Base-by-base conservation (phyloP, 1,284 basidiomycete genomes). In the Mycena citricolor region DNA sequence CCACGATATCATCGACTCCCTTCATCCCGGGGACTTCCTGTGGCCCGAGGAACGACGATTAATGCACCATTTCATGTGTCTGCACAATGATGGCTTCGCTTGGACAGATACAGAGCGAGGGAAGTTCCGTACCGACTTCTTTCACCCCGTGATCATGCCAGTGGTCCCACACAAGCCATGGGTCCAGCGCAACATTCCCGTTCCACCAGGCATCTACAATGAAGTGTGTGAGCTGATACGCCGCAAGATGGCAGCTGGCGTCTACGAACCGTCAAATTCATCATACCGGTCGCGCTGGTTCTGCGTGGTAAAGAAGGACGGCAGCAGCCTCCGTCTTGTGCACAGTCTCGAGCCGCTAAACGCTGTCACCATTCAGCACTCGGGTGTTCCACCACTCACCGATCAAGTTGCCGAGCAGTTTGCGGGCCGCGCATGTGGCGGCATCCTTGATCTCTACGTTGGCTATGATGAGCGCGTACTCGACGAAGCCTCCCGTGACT, bases 241-340 rank as follows among this genome's bases (percentile, higher is more conserved):
- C 17, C 37, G 51, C 4, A 67, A 67, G 45, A 55, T 67, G 3
- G 51, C 51, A 42, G 32, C 60, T 5, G 64, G 67, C 1, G 63
- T 67, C 0, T 69, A 67, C 35, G 61, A 71, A 43, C 61, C 54
- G 0, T 64, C 61, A 5, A 63, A 63, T 24, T 63, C 64, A 0
- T 65, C 66, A 0, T 71, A 70, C 42, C 47, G 60, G 0, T 68
- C 63, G 0, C 40, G 56, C 16, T 68, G 66, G 63, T 71, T 71
- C 38, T 61, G 59, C 33, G 60, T 69, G 0, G 19, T 61, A 2
- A 68, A 70, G 54, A 70, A 68, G 42, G 58, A 65, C 35, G 59
- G 62, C 2, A 62, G 62, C 29, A 55, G 47, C 0, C 52, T 69
- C 0, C 49, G 61, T 1, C 33, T 65, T 5, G 63, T 67, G 0